phyloP scores from a whole-genome alignment of 495 filamentous ascomycete genomes.

The Penicillium roqueforti region DNA sequence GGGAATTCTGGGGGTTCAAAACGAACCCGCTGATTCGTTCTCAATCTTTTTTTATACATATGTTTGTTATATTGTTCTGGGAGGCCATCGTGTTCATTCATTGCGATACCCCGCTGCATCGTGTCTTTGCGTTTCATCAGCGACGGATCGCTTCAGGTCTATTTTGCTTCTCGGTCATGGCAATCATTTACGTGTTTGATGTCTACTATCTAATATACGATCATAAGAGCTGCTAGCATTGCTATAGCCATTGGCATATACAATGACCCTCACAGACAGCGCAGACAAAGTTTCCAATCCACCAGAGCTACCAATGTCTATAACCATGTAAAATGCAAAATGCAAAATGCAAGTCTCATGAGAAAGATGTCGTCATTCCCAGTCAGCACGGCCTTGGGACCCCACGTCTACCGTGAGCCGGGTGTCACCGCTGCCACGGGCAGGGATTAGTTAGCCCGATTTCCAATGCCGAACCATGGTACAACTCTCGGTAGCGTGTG shows the following conservation, averaged over 20 bases:
- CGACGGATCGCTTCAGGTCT: neutral
- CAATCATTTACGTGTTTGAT: constrained; percentile 1
- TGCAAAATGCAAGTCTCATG: neutral
- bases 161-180: constrained; percentile 9
- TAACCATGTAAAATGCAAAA: neutral
- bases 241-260: neutral
- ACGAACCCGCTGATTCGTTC: constrained; percentile 28
- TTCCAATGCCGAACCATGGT: constrained; percentile 12
- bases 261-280: neutral
- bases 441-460: constrained; percentile 18
- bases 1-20: constrained; percentile 32
- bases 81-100: constrained; percentile 23
- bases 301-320: neutral
- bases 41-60: constrained; percentile 1
- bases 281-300: neutral
- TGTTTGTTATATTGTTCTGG: constrained; percentile 17
- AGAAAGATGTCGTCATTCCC: constrained; percentile 21
- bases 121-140: constrained; percentile 4
- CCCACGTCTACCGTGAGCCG: constrained; percentile 11
- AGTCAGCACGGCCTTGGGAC: constrained; percentile 18
- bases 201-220: constrained; percentile 1
- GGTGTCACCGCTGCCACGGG: constrained; percentile 13
- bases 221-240: neutral
- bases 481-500: neutral
- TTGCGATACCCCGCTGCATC: constrained; percentile 27